Percentiles rank a stretch among this genome's conserved stretches.
These are phyloP conservation scores for Lentinula guzmanii DNA, from an alignment of 768 basidiomycete genomes.

Conservation along the genomic window DNA sequence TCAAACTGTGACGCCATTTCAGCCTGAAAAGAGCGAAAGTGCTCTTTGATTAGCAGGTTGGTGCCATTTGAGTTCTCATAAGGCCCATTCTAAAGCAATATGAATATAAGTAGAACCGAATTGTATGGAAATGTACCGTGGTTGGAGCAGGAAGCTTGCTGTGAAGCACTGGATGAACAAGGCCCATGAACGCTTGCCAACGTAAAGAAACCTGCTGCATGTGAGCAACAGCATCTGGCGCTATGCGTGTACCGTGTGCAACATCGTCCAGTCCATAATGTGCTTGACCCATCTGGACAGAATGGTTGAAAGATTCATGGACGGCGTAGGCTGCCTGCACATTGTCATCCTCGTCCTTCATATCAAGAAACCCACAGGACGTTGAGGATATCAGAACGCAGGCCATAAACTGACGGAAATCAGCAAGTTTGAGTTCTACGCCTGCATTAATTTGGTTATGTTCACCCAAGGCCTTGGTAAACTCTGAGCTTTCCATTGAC, in stretches of 20 bases:
- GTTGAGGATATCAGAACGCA: not conserved
- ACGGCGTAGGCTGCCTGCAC: not conserved
- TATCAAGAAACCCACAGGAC: not conserved
- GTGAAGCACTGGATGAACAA: not conserved
- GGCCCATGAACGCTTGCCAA: not conserved
- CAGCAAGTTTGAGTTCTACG: not conserved
- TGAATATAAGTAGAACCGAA: too few relatives aligned
- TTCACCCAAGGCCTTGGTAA: not conserved
- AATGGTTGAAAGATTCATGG: not conserved
- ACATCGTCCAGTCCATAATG: not conserved
- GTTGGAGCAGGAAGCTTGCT: not conserved
- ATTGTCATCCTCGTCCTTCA: not conserved
- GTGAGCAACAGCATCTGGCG: not conserved
- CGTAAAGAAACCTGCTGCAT: not conserved
- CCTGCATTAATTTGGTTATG: not conserved
- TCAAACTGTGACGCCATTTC: too few relatives aligned
- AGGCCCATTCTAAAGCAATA: too few relatives aligned
- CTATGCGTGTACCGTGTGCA: not conserved
- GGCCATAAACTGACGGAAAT: not conserved
- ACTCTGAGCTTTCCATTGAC: not conserved
- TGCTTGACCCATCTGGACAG: not conserved
- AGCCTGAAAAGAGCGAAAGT: too few relatives aligned
- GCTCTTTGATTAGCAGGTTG: too few relatives aligned
- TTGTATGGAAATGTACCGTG: too few relatives aligned
- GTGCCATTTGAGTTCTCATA: too few relatives aligned